Evolutionary conservation across 192 early-diverging fungal genomes (phyloP), one percentile per base, ranked within the genome.

Genomic region (Piromyces sp.): DNA sequence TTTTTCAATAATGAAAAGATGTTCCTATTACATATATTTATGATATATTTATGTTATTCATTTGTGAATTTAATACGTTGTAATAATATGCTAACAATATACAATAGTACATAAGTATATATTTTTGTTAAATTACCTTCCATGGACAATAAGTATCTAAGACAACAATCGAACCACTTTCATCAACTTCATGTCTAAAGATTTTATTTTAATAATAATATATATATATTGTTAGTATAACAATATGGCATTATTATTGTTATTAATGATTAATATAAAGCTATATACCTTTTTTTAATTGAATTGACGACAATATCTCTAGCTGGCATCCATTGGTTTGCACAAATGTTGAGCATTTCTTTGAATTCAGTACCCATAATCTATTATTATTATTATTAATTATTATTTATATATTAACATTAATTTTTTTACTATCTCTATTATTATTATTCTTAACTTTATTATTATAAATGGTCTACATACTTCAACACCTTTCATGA

Each of bases 131-230:
- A n/a, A 26, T 9, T 68, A 68, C 94, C 87, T 97, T 97, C 96
- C 96, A 98, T 14, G 97, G 97, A 83, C 95, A 96, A 51, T 91
- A 91, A 79, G 88, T 88, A 37, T 95, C 92, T 79, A 98, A 90
- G 33, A 95, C 85, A 51, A 98, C 86, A 79, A 98, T 93, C 51
- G 91, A 88, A 31, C 96, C 96, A 30, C 89, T 90, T 29, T 87
- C 84, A 84, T 96, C 92, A 81, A 93, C 86, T 30, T 92, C 88
- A 78, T 81, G 80, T 33, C 84, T 85, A 17, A 89, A 84, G 28
- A 51, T 40, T 22, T 37, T 31, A 5, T 38, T 14, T 14, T 1
- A 13, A 14, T 38, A 38, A 38, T 9, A 13, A 38, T 38, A 13
- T 1, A 14, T 14, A 9, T 38, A n/a, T n/a, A n/a, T n/a, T n/a